phyloP scores from a whole-genome alignment of 106 monocot genomes.

The Xerophyta viscosa region DNA sequence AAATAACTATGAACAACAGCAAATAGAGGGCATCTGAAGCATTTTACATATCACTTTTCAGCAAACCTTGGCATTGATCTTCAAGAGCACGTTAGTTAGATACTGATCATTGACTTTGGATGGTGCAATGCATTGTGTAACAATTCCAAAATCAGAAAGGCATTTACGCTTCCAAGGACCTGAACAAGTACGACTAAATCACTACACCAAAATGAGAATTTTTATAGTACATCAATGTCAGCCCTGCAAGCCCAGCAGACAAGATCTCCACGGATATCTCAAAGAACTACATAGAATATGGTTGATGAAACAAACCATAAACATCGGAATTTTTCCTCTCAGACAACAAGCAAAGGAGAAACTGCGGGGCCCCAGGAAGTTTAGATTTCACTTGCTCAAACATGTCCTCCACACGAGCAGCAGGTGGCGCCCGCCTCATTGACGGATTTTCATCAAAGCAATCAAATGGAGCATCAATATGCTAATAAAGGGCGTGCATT shows the following conservation, averaged over 20 bases:
- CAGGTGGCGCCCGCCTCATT: slow-evolving; percentile 40
- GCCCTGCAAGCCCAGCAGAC: too few species aligned
- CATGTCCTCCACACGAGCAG: slow-evolving; percentile 68
- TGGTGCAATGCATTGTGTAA: slow-evolving; percentile 81
- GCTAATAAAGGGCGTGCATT: slow-evolving; percentile 14
- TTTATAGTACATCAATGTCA: too few species aligned
- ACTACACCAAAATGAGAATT: too few species aligned
- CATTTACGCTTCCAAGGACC: slow-evolving; percentile 94
- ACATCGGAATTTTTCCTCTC: slow-evolving; percentile 84
- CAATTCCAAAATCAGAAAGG: slow-evolving; percentile 76
- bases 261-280: too few species aligned
- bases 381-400: slow-evolving; percentile 45
- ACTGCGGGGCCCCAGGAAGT: slow-evolving; percentile 57
- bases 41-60: neutral
- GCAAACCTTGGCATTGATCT: slow-evolving; percentile 86
- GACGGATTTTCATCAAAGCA: slow-evolving; percentile 57
- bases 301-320: slow-evolving; percentile 54
- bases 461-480: slow-evolving; percentile 51
- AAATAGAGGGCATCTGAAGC: slow-evolving; percentile 1
- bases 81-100: slow-evolving; percentile 72
- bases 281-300: too few species aligned
- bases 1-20: neutral
- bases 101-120: slow-evolving; percentile 80
- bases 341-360: slow-evolving; percentile 78
- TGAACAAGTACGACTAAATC: slow-evolving; percentile 3